Evolutionary conservation across 331 rosid genomes (phyloP), one percentile per base, ranked within the genome.

Genomic region (Spiraea crenata): DNA sequence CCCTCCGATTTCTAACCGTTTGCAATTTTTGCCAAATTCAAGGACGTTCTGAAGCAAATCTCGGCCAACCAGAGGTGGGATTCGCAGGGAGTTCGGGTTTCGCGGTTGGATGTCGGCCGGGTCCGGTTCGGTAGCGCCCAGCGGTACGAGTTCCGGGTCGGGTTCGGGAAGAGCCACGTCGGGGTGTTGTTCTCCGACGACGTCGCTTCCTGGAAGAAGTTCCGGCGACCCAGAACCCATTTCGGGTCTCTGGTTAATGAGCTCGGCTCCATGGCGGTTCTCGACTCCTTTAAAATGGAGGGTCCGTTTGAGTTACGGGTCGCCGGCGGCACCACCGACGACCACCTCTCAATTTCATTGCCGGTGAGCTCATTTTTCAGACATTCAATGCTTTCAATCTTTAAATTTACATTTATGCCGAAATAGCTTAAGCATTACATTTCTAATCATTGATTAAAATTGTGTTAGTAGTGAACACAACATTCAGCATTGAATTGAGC

Each of bases 271-370:
- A 10, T 79, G 71, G 90, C 91, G 50, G 71, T 79, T 1, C 82
- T 91, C 59, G 85, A 89, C 63, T 55, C 81, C 2, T 81, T 95
- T 78, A 83, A 81, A 76, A 77, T 89, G 75, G 77, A 79, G 54
- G 99, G 99, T 42, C 96, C 99, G 6, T 86, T 95, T 74, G 90
- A 88, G 56, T 77, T 95, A 42, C 65, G 73, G 39, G 83, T 89
- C 55, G 84, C 57, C 74, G 78, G 64, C 3, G 62, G 15, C 4
- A 49, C 9, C 31, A 25, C 31, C 31, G 31, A 25, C 63, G 89
- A 82, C 35, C 37, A 47, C 6, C 78, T 90, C 8, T 82, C 92
- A 8, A 85, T 93, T 0, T 63, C 79, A 9, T 78, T 93, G 72
- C 91, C 95, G 54, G 96, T 93, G 89, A 7, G 85, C 42, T 41